A percentile compares a stretch with the other conserved stretches of the same genome.
Conservation (phyloP, 2,329 filamentous ascomycete genomes). For the Zymoseptoria brevis region DNA sequence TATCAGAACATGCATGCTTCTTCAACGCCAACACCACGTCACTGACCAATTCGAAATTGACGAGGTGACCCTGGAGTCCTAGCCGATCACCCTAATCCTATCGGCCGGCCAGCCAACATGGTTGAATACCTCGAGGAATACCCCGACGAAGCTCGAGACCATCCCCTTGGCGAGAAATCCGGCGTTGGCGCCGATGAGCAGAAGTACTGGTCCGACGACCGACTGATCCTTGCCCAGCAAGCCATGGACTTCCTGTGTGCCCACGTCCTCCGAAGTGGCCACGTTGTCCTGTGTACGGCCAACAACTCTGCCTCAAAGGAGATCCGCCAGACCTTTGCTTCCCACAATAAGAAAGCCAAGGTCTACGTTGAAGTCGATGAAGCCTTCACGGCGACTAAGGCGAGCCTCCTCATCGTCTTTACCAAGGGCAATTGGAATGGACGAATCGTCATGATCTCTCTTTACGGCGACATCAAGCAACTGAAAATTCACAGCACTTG, state of each 20-base stretch:
- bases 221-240: too few species aligned
- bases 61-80: background rate
- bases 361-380: background rate
- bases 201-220: too few species aligned
- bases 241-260: too few species aligned
- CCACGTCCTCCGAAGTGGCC: background rate
- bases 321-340: background rate
- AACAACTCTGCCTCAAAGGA: background rate
- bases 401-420: background rate
- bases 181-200: too few species aligned
- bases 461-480: background rate
- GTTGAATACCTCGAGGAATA: background rate
- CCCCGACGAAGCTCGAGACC: background rate
- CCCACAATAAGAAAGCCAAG: background rate
- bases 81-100: background rate
- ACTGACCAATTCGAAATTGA: too few species aligned
- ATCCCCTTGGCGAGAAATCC: too few species aligned
- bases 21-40: too few species aligned
- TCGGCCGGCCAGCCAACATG: background rate
- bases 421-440: background rate
- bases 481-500: background rate
- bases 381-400: background rate
- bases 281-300: background rate
- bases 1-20: too few species aligned
- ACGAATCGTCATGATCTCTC: background rate